Conservation (phyloP, 805 yeast genomes). For the Kuraishia molischiana region DNA sequence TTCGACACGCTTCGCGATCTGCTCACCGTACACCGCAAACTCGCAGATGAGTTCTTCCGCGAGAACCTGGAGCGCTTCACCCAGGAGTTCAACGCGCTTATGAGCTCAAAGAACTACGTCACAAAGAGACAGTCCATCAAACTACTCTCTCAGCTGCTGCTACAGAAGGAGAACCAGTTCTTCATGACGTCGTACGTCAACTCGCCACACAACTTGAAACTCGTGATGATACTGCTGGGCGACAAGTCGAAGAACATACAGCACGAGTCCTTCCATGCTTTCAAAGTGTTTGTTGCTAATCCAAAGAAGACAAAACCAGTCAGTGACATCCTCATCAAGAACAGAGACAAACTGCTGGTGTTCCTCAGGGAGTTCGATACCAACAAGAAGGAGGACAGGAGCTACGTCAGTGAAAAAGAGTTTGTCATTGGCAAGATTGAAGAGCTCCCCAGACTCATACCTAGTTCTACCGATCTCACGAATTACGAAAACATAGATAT, state of each 20-base stretch:
- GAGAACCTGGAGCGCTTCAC: slow-evolving; percentile 51
- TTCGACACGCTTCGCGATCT: slow-evolving; percentile 68
- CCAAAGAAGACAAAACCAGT: slow-evolving; percentile 81
- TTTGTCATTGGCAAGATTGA: slow-evolving; percentile 71
- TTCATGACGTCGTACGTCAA: slow-evolving; percentile 73
- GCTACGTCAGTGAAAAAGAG: slow-evolving; percentile 68
- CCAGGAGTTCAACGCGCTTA: slow-evolving; percentile 51
- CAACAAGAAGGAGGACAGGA: slow-evolving; percentile 51
- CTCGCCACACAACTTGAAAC: slow-evolving; percentile 72
- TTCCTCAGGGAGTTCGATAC: slow-evolving; percentile 61
- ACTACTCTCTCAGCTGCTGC: slow-evolving; percentile 60
- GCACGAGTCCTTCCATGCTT: slow-evolving; percentile 84
- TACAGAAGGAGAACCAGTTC: slow-evolving; percentile 58
- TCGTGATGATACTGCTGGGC: slow-evolving; percentile 76
- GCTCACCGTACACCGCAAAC: slow-evolving; percentile 56
- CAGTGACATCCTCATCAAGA: slow-evolving; percentile 72
- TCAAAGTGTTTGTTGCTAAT: slow-evolving; percentile 93
- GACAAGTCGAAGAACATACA: slow-evolving; percentile 88
- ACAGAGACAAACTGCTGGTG: slow-evolving; percentile 63
- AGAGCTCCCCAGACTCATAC: slow-evolving; percentile 51
- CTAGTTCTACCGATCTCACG: slow-evolving; percentile 3
- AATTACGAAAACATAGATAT: background rate
- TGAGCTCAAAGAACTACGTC: slow-evolving; percentile 76
- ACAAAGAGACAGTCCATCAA: slow-evolving; percentile 86
- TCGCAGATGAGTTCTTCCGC: slow-evolving; percentile 61